Conservation (phyloP, 1,284 basidiomycete species). For the Tremellales sp. region DNA sequence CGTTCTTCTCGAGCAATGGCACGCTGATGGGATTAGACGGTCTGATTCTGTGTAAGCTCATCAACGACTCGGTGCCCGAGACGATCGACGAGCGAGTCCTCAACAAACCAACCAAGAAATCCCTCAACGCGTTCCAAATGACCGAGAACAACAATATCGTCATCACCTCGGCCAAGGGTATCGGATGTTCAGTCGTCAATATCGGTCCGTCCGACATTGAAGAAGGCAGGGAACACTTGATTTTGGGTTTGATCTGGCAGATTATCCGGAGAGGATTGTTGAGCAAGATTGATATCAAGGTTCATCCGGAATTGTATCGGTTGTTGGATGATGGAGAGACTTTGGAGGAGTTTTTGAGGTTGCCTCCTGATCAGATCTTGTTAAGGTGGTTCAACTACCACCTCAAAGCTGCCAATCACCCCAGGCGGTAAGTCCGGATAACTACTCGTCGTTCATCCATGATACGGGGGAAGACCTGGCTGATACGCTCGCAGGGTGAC, state of each 20-base stretch:
- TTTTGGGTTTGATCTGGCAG: conserved; percentile 99
- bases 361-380: conserved; percentile 96
- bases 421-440: conserved; percentile 60
- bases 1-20: neutral
- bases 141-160: conserved; percentile 99
- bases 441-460: too few species aligned
- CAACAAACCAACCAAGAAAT: conserved; percentile 76
- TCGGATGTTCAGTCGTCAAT: conserved; percentile 97
- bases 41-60: conserved; percentile 93
- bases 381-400: conserved; percentile 99
- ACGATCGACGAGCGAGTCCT: conserved; percentile 98
- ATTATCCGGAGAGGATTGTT: conserved; percentile 91
- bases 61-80: conserved; percentile 98
- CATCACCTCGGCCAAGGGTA: conserved; percentile 95
- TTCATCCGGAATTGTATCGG: conserved; percentile 94
- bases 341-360: conserved; percentile 84
- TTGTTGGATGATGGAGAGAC: conserved; percentile 96
- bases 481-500: conserved; percentile 62
- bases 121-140: conserved; percentile 93
- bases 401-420: conserved; percentile 90
- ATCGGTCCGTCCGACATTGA: conserved; percentile 91
- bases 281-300: conserved; percentile 93
- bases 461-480: neutral
- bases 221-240: conserved; percentile 92
- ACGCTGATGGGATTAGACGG: conserved; percentile 60